Base-by-base conservation (phyloP, 257 asterid species). In the Solanum tacnaense region DNA sequence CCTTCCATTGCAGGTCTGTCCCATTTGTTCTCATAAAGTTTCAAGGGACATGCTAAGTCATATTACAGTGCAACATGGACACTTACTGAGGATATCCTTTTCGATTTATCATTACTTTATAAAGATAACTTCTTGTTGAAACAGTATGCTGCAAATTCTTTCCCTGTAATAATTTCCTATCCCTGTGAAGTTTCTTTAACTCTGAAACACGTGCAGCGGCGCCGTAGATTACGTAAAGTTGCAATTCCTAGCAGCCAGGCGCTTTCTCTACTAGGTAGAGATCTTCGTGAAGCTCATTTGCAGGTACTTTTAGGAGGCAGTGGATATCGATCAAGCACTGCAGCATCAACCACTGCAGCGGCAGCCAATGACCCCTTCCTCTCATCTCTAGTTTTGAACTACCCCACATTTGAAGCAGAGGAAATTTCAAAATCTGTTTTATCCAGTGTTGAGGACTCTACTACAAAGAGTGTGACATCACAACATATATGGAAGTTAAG, bases 261-360 rank as follows among this genome's bases (percentile, higher is more conserved):
- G 10, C 88, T 94, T 27, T 96, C 99, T 46, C 92, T 93, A 11
- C 86, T 94, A 86, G 98, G 98, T 76, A 94, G 94, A 91, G 98
- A 96, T 90, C 94, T 96, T 44, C 92, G 98, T 70, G 98, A 96
- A 86, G 98, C 98, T 90, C 98, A 95, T 89, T 87, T 94, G 82
- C 98, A 94, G 90, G 94, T 93, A 88, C 98, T 96, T 93, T 90
- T 95, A 32, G 98, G 98, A 41, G 95, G 98, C 87, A 88, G 89
- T 84, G 92, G 93, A 41, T 92, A 86, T 84, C 92, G 95, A 87
- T 90, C 98, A 27, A 94, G 74, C 83, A 90, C 83, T 91, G 89
- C 93, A 56, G 85, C 93, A 27, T 88, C 95, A 41, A 90, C 97
- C 56, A 84, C 84, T 85, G 89, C 91, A 84, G 88, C 86, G 11